Conservation (phyloP, 2,329 filamentous ascomycete species). For the Botryotinia calthae region DNA sequence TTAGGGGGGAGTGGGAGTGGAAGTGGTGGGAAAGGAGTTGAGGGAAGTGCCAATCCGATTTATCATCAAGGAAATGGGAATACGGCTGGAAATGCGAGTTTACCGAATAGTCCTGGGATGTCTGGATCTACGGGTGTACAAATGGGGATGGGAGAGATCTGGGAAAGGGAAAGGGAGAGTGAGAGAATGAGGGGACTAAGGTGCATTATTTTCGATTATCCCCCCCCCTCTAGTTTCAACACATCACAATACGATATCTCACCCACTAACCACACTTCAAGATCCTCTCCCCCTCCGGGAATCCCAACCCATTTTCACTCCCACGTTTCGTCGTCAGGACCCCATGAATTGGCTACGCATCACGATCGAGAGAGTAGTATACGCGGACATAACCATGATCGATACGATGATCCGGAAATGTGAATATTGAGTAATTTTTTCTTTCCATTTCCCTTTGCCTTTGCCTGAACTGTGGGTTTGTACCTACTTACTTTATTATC, state of each 20-base stretch:
- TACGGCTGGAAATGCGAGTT: not conserved
- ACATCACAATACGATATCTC: not conserved
- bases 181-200: not conserved
- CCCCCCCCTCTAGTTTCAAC: not conserved
- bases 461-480: not conserved
- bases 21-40: not conserved
- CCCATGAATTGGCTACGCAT: constrained; percentile 4
- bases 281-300: not conserved
- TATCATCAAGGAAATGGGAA: not conserved
- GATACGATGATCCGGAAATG: constrained; percentile 15
- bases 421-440: constrained; percentile 16
- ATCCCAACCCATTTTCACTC: not conserved
- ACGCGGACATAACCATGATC: not conserved
- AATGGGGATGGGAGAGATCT: not conserved
- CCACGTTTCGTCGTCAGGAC: not conserved
- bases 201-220: not conserved
- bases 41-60: not conserved
- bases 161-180: not conserved
- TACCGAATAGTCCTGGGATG: not conserved
- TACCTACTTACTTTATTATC: not conserved
- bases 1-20: not conserved
- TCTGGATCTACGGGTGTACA: not conserved
- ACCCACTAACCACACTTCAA: not conserved
- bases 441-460: not conserved
- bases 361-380: not conserved